A percentile compares a stretch with the other conserved stretches of the same genome.
These are phyloP conservation scores for Populus ilicifolia DNA, from an alignment of 345 rosid genomes.

Conservation along the genomic window DNA sequence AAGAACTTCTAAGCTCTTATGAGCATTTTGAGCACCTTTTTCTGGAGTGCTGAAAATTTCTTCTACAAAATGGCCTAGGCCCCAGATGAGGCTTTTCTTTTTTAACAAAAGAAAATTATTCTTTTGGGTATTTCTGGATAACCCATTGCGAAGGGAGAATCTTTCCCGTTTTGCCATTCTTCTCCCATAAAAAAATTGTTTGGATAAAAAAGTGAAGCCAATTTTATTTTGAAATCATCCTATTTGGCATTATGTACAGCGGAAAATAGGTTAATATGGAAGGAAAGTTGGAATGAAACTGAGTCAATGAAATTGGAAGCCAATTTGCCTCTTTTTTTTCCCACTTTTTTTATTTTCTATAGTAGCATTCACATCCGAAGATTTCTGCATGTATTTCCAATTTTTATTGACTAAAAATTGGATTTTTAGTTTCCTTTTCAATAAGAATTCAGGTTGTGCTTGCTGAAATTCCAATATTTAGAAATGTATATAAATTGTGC, in stretches of 20 bases:
- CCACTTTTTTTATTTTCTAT: neutral
- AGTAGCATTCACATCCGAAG: neutral
- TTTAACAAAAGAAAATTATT: neutral
- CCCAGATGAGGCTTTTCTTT: neutral
- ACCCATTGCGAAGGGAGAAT: neutral
- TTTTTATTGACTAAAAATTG: neutral
- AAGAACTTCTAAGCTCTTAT: neutral
- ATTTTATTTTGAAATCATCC: neutral
- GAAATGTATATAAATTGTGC: slow-evolving; percentile 8
- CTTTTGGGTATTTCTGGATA: neutral
- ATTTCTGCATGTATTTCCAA: neutral
- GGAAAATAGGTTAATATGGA: neutral
- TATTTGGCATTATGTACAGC: neutral
- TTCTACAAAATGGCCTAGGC: neutral
- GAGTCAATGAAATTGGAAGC: neutral
- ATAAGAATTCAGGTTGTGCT: neutral
- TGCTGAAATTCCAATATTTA: too few relatives aligned
- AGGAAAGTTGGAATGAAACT: neutral
- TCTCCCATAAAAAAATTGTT: neutral
- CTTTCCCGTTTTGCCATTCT: neutral
- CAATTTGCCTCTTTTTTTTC: neutral
- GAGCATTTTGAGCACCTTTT: neutral
- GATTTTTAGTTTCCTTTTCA: neutral
- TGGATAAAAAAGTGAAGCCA: neutral
- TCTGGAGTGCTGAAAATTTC: neutral